Conservation (phyloP, 1,139 yeast species). For the Geotrichum europaeum region DNA sequence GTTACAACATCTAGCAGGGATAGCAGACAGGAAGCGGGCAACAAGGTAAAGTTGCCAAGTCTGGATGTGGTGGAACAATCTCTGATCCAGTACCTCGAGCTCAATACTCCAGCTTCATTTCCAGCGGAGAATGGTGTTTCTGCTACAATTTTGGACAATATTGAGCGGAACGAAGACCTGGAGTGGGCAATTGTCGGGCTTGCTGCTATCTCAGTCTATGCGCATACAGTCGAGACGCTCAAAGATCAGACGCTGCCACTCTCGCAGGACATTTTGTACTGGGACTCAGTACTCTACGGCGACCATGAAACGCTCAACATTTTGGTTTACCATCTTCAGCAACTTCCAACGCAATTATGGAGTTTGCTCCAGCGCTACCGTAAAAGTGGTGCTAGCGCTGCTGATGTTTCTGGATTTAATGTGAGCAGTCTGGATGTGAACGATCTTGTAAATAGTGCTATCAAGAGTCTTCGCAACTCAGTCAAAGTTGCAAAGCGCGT, state of each 20-base stretch:
- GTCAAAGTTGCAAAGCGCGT: not conserved
- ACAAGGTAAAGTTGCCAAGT: not conserved
- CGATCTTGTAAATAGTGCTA: not conserved
- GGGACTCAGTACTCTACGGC: constrained; percentile 29
- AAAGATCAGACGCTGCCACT: constrained; percentile 32
- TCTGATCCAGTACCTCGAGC: constrained; percentile 1
- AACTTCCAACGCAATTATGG: constrained; percentile 1
- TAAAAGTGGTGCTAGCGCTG: not conserved
- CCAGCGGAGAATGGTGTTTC: not conserved
- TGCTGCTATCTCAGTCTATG: constrained; percentile 23
- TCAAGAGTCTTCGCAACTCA: not conserved
- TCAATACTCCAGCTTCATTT: not conserved
- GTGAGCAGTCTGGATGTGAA: not conserved
- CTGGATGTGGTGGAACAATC: not conserved
- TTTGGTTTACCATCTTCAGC: constrained; percentile 9
- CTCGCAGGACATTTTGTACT: constrained; percentile 31
- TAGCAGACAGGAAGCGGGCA: not conserved
- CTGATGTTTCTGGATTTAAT: not conserved
- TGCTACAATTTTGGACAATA: not conserved
- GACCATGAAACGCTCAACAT: constrained; percentile 3
- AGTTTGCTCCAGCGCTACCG: not conserved
- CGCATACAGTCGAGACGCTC: constrained; percentile 26
- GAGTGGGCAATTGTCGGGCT: constrained; percentile 19
- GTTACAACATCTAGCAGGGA: not conserved
- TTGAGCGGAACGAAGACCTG: not conserved